Conservation (phyloP, 2,329 filamentous ascomycete genomes). For the Apiospora rasikravindrae region DNA sequence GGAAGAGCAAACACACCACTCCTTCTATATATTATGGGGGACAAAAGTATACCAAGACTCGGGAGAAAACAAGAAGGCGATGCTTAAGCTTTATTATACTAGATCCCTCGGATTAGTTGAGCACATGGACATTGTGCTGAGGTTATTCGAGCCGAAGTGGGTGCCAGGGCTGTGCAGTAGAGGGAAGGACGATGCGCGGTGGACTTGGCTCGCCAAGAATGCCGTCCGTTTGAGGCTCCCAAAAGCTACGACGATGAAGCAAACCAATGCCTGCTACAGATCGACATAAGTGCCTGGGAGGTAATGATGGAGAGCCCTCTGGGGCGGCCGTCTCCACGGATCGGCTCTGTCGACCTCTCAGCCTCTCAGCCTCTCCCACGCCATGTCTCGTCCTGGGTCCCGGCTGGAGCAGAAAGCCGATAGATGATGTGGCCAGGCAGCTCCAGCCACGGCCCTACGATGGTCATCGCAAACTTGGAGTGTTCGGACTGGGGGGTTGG, state of each 20-base stretch:
- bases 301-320: neutral
- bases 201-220: conserved; percentile 16
- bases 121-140: conserved; percentile 4
- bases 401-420: neutral
- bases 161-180: neutral
- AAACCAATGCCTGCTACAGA: conserved; percentile 3
- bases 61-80: neutral
- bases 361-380: neutral
- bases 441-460: neutral
- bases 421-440: neutral
- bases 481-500: neutral
- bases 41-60: neutral
- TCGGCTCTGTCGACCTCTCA: neutral
- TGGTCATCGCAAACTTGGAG: neutral
- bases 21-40: conserved; percentile 10
- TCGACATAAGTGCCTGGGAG: neutral
- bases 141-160: conserved; percentile 8
- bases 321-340: neutral
- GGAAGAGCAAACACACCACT: neutral
- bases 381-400: neutral
- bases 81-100: conserved; percentile 9
- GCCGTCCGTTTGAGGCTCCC: conserved; percentile 10
- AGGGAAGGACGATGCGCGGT: neutral
- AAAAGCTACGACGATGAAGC: conserved; percentile 18
- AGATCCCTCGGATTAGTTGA: neutral